Percentiles rank a stretch among this genome's conserved stretches.
These are phyloP conservation scores for Chrysanthemum seticuspe DNA, from an alignment of 129 eudicot species.

Conservation along the genomic window DNA sequence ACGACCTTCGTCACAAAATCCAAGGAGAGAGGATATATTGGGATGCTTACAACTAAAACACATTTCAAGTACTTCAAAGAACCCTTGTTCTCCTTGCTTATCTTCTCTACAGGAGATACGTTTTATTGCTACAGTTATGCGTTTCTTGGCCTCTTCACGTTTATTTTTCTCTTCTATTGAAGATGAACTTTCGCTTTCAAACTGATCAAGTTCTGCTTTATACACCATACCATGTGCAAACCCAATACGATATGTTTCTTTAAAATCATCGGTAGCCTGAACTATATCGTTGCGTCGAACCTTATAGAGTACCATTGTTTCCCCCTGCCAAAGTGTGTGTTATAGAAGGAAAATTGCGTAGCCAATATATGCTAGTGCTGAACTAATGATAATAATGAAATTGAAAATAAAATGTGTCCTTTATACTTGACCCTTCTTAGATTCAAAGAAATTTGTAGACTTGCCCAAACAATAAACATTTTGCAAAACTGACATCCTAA, in stretches of 20 bases:
- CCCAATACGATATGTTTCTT: background rate
- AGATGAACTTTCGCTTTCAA: background rate
- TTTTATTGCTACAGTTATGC: background rate
- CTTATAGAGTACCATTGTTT: background rate
- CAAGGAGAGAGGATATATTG: background rate
- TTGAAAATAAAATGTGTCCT: background rate
- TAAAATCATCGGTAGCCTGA: background rate
- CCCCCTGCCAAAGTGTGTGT: conserved; percentile 10
- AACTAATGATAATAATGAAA: background rate
- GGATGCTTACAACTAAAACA: conserved; percentile 6
- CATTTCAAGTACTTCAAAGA: conserved; percentile 9
- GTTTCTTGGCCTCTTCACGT: background rate
- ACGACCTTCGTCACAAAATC: background rate
- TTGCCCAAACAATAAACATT: too few species aligned
- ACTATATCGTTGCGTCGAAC: background rate
- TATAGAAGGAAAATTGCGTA: background rate
- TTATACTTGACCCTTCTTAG: too few species aligned
- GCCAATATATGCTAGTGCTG: background rate
- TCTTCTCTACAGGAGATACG: background rate
- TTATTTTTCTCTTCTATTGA: background rate
- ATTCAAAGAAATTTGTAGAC: too few species aligned
- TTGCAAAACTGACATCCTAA: too few species aligned
- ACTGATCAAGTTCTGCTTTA: conserved; percentile 5
- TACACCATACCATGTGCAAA: background rate
- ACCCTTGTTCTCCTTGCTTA: background rate